Evolutionary conservation across 2,329 filamentous ascomycete genomes (phyloP).

Genomic region (Xylaria hypoxylon): DNA sequence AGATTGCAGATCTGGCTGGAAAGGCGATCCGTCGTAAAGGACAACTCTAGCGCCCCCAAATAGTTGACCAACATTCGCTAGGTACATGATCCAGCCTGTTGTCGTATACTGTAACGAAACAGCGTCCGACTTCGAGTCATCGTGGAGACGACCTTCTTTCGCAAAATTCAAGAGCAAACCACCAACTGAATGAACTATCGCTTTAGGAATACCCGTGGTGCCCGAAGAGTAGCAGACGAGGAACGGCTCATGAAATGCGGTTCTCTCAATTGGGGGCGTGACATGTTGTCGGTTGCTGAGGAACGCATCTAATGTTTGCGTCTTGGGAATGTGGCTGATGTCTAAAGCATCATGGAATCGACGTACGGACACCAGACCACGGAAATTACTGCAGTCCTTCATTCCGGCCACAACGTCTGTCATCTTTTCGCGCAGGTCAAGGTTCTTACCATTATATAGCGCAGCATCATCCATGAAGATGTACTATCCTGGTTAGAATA

Average conservation of each 20-base stretch:
- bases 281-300: slow-evolving; percentile 51
- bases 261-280: slow-evolving; percentile 66
- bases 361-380: slow-evolving; percentile 72
- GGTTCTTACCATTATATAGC: slow-evolving; percentile 80
- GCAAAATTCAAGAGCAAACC: slow-evolving; percentile 66
- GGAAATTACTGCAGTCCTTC: slow-evolving; percentile 68
- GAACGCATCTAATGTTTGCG: slow-evolving; percentile 61
- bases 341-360: slow-evolving; percentile 73
- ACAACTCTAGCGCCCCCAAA: slow-evolving; percentile 70
- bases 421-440: slow-evolving; percentile 81
- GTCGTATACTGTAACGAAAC: slow-evolving; percentile 69
- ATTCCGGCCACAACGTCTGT: slow-evolving; percentile 72
- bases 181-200: slow-evolving; percentile 82
- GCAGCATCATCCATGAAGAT: slow-evolving; percentile 87
- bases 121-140: slow-evolving; percentile 54
- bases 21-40: slow-evolving; percentile 87
- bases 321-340: slow-evolving; percentile 63
- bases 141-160: slow-evolving; percentile 71
- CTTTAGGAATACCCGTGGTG: slow-evolving; percentile 86
- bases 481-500: slow-evolving; percentile 56
- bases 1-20: slow-evolving; percentile 73
- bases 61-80: slow-evolving; percentile 69
- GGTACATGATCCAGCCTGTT: slow-evolving; percentile 92
- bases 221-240: slow-evolving; percentile 83
- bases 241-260: slow-evolving; percentile 80